These are phyloP conservation scores for Tolypocladium tropicale DNA, from an alignment of 2,329 filamentous ascomycete genomes.

Conservation along the genomic window DNA sequence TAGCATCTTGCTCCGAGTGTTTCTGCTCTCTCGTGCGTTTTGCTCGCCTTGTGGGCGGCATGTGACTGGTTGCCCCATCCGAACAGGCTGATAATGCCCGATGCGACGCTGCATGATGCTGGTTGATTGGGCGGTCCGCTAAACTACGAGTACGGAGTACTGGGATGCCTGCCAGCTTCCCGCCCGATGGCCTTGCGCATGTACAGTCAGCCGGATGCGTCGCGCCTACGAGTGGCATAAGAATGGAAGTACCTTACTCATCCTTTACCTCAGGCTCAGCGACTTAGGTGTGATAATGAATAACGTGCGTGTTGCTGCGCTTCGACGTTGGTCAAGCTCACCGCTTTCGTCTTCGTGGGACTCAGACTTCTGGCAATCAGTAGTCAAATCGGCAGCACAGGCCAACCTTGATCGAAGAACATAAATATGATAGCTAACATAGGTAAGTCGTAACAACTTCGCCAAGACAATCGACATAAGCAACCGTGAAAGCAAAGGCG, in stretches of 20 bases:
- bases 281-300: background rate
- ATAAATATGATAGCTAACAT: background rate
- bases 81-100: background rate
- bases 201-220: background rate
- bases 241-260: too few relatives aligned
- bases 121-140: background rate
- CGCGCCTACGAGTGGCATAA: too few relatives aligned
- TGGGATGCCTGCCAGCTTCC: background rate
- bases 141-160: too few relatives aligned
- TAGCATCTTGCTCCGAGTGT: background rate
- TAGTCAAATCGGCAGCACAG: background rate
- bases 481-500: background rate
- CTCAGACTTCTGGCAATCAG: too few relatives aligned
- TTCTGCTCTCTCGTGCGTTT: background rate
- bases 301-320: background rate
- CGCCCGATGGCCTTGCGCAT: background rate
- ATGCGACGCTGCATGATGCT: background rate
- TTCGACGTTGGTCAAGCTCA: too few relatives aligned
- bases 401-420: background rate
- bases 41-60: background rate
- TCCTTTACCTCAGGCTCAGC: background rate
- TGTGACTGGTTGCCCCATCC: background rate
- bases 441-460: background rate
- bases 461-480: background rate
- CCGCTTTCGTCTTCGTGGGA: too few relatives aligned